Conservation (phyloP, 2,329 filamentous ascomycete genomes). For the Aspergillus proliferans region DNA sequence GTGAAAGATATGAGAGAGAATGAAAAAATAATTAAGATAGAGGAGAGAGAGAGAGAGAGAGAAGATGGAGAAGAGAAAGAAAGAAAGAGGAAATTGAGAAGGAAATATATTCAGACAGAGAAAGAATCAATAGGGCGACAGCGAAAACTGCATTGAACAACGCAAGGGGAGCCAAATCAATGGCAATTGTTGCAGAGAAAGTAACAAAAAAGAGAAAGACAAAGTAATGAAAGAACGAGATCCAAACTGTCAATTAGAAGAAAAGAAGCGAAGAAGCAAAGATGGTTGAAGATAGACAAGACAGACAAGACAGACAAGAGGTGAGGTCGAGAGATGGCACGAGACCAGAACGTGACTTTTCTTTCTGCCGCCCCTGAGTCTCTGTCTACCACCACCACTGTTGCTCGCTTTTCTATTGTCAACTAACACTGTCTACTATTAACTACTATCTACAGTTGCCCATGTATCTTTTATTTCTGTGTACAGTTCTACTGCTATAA, state of each 20-base stretch:
- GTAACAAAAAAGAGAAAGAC: not conserved
- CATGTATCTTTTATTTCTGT: not conserved
- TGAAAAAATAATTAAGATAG: not conserved
- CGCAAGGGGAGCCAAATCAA: too few relatives aligned
- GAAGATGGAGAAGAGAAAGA: not conserved
- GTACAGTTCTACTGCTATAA: not conserved
- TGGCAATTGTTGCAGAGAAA: not conserved
- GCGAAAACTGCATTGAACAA: not conserved
- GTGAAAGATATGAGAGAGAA: not conserved
- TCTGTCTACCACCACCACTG: not conserved
- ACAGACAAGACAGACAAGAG: not conserved
- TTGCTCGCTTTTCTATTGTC: not conserved
- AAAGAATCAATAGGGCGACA: not conserved
- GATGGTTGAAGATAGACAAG: not conserved
- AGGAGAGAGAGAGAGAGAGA: not conserved
- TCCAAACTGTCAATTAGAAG: not conserved
- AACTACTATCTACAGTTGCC: not conserved
- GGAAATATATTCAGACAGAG: not conserved
- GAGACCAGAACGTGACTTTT: constrained; percentile 1
- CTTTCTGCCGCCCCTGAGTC: not conserved
- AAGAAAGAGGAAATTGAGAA: not conserved
- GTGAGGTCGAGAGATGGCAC: constrained; percentile 1
- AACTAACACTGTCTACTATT: not conserved
- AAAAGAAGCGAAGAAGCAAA: not conserved
- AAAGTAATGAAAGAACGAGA: not conserved